Evolutionary conservation across 2,329 filamentous ascomycete genomes (phyloP).

Genomic region (Colletotrichum camelliae): DNA sequence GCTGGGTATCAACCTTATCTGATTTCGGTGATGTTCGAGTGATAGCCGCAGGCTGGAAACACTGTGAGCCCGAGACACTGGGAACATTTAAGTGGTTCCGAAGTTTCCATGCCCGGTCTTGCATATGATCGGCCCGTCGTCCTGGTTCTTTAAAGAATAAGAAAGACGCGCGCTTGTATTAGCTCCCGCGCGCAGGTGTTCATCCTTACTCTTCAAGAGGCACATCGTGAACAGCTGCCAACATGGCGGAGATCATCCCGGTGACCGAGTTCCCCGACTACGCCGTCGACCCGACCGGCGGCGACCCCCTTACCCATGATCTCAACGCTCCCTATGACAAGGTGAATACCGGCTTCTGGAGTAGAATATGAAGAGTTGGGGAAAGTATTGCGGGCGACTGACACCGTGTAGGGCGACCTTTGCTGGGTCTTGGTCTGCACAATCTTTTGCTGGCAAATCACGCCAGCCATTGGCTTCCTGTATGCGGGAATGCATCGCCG

Average conservation of each 20-base stretch:
- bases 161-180: neutral
- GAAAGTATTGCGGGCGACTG: too few species aligned
- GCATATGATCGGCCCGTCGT: neutral
- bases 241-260: slow-evolving; percentile 17
- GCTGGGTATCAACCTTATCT: slow-evolving; percentile 5
- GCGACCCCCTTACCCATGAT: slow-evolving; percentile 48
- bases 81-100: neutral
- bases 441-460: slow-evolving; percentile 42
- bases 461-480: slow-evolving; percentile 43
- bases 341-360: slow-evolving; percentile 8
- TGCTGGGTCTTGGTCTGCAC: slow-evolving; percentile 47
- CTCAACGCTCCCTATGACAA: slow-evolving; percentile 51
- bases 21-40: neutral
- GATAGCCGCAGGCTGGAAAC: neutral
- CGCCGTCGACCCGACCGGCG: slow-evolving; percentile 40
- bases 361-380: fast-evolving
- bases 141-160: neutral
- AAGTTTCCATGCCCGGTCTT: neutral
- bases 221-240: neutral
- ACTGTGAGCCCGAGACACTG: neutral
- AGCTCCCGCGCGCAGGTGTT: neutral
- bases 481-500: slow-evolving; percentile 43
- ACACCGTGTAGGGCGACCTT: slow-evolving; percentile 39
- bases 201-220: neutral
- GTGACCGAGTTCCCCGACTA: slow-evolving; percentile 48